Conservation (phyloP, 1,284 basidiomycete genomes). For the Ganoderma meredithae region DNA sequence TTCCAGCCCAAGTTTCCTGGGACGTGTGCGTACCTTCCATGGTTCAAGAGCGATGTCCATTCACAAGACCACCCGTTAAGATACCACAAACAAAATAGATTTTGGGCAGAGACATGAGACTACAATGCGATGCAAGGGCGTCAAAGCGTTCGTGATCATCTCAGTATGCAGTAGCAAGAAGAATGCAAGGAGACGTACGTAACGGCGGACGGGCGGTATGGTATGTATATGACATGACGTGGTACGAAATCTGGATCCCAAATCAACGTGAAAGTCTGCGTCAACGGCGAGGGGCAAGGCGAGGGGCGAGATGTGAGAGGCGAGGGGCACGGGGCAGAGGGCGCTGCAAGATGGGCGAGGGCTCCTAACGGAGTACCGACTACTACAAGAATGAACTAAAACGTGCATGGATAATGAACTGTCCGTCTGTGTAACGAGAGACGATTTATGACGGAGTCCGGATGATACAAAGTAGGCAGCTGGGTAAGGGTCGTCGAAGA, state of each 20-base stretch:
- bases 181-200: background rate
- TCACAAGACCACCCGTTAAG: background rate
- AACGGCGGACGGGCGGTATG: background rate
- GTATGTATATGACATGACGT: background rate
- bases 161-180: constrained; percentile 3
- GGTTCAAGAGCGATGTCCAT: too few species aligned
- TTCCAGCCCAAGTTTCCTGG: too few species aligned
- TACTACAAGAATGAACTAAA: constrained; percentile 6
- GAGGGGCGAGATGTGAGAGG: background rate
- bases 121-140: constrained; percentile 14
- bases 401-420: constrained; percentile 24
- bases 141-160: constrained; percentile 14
- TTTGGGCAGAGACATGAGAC: constrained; percentile 12
- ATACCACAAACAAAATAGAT: background rate
- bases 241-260: background rate
- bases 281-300: background rate
- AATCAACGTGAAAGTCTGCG: background rate
- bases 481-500: constrained; percentile 28
- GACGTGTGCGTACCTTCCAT: too few species aligned
- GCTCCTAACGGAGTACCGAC: constrained; percentile 1
- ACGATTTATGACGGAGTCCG: constrained; percentile 32
- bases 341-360: background rate
- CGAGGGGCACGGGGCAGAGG: background rate
- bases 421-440: constrained; percentile 30
- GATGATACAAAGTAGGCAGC: constrained; percentile 29